These are phyloP conservation scores for Fusarium camptoceras DNA, from an alignment of 2,329 filamentous ascomycete species.

Conservation along the genomic window DNA sequence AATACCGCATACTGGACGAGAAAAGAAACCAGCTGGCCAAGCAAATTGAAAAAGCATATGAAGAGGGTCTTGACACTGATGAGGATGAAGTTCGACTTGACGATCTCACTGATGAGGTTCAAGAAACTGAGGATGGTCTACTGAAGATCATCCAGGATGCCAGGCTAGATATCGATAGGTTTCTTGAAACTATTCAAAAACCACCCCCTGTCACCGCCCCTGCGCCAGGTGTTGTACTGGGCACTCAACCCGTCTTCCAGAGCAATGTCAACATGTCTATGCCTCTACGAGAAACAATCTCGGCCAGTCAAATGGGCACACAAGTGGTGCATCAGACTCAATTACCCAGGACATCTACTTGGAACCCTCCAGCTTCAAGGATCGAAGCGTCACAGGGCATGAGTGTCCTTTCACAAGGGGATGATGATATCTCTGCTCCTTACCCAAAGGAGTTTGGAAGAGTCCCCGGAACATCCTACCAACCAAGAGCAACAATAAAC, in stretches of 20 bases:
- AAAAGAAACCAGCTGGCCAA: constrained; percentile 61
- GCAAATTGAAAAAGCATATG: constrained; percentile 63
- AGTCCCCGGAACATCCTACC: constrained; percentile 6
- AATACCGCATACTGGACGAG: constrained; percentile 56
- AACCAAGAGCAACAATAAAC: constrained; percentile 14
- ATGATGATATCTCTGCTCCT: constrained; percentile 36
- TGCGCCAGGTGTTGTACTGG: constrained; percentile 53
- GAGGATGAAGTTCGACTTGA: constrained; percentile 64
- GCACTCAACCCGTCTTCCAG: constrained; percentile 57
- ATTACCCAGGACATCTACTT: constrained; percentile 48
- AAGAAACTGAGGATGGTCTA: constrained; percentile 58
- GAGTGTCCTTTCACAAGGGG: constrained; percentile 44
- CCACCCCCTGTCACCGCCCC: constrained; percentile 19
- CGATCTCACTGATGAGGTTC: constrained; percentile 59
- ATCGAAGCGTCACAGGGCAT: constrained; percentile 35
- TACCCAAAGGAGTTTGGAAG: constrained; percentile 45
- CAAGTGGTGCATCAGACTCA: constrained; percentile 67
- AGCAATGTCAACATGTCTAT: constrained; percentile 50
- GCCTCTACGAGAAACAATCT: constrained; percentile 49
- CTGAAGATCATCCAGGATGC: constrained; percentile 57
- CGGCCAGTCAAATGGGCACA: constrained; percentile 52
- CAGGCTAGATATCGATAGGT: constrained; percentile 58
- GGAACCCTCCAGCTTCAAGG: constrained; percentile 41
- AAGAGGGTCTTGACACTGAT: constrained; percentile 62
- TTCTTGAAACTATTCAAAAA: constrained; percentile 49